These are phyloP conservation scores for Russula sp. DNA, from an alignment of 768 basidiomycete genomes.

Conservation along the genomic window DNA sequence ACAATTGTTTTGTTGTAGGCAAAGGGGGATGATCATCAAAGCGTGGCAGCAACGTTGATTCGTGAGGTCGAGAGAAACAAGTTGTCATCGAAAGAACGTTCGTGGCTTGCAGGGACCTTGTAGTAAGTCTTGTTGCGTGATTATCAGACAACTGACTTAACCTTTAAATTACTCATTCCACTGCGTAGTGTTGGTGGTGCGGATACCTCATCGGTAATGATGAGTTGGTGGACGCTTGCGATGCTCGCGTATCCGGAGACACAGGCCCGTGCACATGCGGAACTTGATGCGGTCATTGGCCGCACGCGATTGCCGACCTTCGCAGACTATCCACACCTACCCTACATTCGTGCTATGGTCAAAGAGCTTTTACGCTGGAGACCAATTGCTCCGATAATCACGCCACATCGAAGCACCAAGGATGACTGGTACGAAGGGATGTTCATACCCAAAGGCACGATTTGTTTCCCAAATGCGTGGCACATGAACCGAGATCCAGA, in stretches of 20 bases:
- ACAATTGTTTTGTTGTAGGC: not conserved
- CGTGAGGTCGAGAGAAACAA: not conserved
- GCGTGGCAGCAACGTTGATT: not conserved
- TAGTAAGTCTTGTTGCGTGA: not conserved
- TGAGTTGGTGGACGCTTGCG: conserved; percentile 2
- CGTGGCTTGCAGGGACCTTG: not conserved
- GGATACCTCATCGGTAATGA: not conserved
- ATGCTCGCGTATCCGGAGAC: conserved; percentile 5
- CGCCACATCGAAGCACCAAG: not conserved
- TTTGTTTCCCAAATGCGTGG: not conserved
- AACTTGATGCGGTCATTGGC: not conserved
- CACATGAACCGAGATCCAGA: not conserved
- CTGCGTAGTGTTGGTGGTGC: not conserved
- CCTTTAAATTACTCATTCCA: not conserved
- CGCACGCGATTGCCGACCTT: not conserved
- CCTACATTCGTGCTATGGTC: conserved; percentile 7
- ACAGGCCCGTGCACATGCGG: conserved; percentile 1
- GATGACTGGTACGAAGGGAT: conserved; percentile 10
- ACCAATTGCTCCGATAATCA: not conserved
- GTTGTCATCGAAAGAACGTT: not conserved
- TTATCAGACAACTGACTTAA: not conserved
- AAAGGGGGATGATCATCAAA: not conserved
- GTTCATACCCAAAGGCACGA: not conserved
- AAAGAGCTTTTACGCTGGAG: not conserved
- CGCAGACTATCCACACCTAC: not conserved